Conservation (phyloP, 305 asterid species). For the Rubia balearica region DNA sequence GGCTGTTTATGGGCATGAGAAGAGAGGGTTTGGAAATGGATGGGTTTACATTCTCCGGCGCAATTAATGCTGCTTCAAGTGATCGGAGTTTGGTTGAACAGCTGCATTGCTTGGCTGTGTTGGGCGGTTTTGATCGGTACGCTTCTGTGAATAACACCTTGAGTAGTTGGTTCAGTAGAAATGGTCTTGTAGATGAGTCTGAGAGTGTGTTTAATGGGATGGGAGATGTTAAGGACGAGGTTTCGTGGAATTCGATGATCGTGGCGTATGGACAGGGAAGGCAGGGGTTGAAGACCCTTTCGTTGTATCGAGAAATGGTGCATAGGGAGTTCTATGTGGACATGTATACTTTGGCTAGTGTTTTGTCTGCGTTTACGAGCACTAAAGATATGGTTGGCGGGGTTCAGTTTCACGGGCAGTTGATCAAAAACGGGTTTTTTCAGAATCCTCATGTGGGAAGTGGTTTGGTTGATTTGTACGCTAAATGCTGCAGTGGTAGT, state of each 20-base stretch:
- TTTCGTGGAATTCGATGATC: slow-evolving; percentile 81
- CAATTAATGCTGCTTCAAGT: slow-evolving; percentile 38
- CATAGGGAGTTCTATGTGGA: slow-evolving; percentile 36
- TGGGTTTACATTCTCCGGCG: slow-evolving; percentile 57
- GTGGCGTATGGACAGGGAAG: slow-evolving; percentile 59
- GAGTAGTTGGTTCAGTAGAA: slow-evolving; percentile 47
- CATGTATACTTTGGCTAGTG: slow-evolving; percentile 70
- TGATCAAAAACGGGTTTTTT: slow-evolving; percentile 55
- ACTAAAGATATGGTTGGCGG: slow-evolving; percentile 61
- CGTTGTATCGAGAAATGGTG: slow-evolving; percentile 58
- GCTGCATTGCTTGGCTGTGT: slow-evolving; percentile 44
- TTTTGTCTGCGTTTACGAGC: slow-evolving; percentile 61
- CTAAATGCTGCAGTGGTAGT: slow-evolving; percentile 35
- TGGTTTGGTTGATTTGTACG: slow-evolving; percentile 63
- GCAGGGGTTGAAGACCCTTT: slow-evolving; percentile 52
- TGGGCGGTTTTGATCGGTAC: slow-evolving; percentile 42
- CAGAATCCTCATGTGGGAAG: slow-evolving; percentile 58
- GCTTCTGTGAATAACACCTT: slow-evolving; percentile 57
- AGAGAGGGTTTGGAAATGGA: slow-evolving; percentile 37
- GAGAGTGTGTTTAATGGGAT: slow-evolving; percentile 42
- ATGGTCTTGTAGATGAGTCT: slow-evolving; percentile 36
- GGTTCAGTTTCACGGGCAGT: slow-evolving; percentile 51
- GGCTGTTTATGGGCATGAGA: slow-evolving; percentile 36
- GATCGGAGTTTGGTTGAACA: slow-evolving; percentile 36
- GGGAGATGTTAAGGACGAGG: slow-evolving; percentile 53